Conservation (phyloP, 2,329 filamentous ascomycete species). For the Aspergillus viridinutans region DNA sequence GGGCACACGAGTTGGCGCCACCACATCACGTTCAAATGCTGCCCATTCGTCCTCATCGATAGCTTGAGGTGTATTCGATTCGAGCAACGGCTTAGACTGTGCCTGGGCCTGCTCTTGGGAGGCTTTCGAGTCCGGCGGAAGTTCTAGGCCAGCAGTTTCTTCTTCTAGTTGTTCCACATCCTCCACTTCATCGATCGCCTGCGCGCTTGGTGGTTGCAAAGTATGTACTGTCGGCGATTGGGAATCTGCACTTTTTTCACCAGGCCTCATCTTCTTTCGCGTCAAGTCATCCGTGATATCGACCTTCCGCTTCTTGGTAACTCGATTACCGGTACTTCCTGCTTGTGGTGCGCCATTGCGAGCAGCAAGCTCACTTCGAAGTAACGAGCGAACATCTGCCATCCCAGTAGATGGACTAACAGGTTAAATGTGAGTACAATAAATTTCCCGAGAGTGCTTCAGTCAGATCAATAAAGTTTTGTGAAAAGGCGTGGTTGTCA, state of each 20-base stretch:
- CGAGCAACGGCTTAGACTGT: slow-evolving; percentile 3
- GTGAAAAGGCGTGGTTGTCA: slow-evolving; percentile 1
- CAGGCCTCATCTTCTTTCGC: slow-evolving; percentile 43
- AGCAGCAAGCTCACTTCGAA: slow-evolving; percentile 71
- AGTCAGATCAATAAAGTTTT: not conserved
- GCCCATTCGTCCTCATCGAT: slow-evolving; percentile 80
- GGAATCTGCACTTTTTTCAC: slow-evolving; percentile 27
- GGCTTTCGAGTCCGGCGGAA: slow-evolving; percentile 12
- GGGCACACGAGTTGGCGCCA: slow-evolving; percentile 38
- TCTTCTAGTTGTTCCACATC: slow-evolving; percentile 23
- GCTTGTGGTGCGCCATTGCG: slow-evolving; percentile 64
- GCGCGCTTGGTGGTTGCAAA: slow-evolving; percentile 19
- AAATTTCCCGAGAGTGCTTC: not conserved
- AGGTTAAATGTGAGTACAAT: not conserved
- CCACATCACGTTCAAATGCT: slow-evolving; percentile 80
- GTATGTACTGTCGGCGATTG: slow-evolving; percentile 30
- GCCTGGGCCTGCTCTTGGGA: slow-evolving; percentile 9
- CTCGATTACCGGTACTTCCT: slow-evolving; percentile 30
- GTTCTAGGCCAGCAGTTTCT: slow-evolving; percentile 21
- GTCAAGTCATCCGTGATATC: slow-evolving; percentile 37
- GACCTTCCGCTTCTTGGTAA: slow-evolving; percentile 54
- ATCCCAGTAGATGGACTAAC: slow-evolving; percentile 42
- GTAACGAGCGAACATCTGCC: slow-evolving; percentile 74
- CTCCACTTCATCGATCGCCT: slow-evolving; percentile 22
- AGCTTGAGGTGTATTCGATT: slow-evolving; percentile 12